Conservation (phyloP, 805 yeast species). For the Cyberlindnera veronae region DNA sequence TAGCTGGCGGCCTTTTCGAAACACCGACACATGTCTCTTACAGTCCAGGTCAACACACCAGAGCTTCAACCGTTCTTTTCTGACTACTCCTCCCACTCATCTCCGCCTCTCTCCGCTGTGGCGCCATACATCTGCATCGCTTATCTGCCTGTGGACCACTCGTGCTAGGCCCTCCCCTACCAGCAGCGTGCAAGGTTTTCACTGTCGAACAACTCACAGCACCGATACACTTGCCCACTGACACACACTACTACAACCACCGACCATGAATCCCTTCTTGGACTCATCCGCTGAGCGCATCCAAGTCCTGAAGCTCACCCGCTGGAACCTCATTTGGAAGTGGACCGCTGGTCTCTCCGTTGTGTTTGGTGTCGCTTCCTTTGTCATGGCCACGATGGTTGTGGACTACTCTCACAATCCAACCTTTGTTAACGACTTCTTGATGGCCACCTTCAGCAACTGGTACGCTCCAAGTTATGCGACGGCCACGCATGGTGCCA, state of each 20-base stretch:
- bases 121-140: too few relatives aligned
- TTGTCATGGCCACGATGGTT: conserved; percentile 2
- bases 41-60: too few relatives aligned
- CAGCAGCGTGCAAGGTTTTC: too few relatives aligned
- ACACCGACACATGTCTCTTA: too few relatives aligned
- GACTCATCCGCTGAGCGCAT: background rate
- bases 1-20: too few relatives aligned
- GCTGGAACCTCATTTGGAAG: conserved; percentile 9
- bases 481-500: background rate
- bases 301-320: background rate
- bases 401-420: conserved; percentile 11
- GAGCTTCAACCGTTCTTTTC: too few relatives aligned
- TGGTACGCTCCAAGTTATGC: background rate
- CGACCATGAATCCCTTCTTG: background rate
- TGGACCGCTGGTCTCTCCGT: conserved; percentile 1
- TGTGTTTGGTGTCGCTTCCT: background rate
- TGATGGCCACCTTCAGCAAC: conserved; percentile 1
- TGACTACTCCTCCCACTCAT: too few relatives aligned
- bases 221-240: too few relatives aligned
- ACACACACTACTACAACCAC: background rate
- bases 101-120: too few relatives aligned
- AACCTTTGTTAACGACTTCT: conserved; percentile 9
- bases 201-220: too few relatives aligned
- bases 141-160: too few relatives aligned
- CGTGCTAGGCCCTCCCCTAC: too few relatives aligned